Conservation (phyloP, 495 filamentous ascomycete species). For the Pyrenula aspistea region DNA sequence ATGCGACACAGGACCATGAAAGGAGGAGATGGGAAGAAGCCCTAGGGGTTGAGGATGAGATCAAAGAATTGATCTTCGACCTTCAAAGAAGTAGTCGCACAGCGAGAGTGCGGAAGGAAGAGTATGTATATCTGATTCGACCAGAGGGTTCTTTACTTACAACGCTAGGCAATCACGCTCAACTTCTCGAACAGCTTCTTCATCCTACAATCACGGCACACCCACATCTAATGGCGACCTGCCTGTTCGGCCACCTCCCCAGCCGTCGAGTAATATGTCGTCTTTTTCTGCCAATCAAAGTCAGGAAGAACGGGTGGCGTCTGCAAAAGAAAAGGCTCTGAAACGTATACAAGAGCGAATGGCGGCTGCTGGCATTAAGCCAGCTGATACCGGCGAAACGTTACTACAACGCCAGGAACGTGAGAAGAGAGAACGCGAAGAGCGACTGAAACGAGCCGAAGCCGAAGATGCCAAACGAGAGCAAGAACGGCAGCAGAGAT, state of each 20-base stretch:
- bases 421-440: conserved; percentile 76
- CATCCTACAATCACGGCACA: conserved; percentile 10
- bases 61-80: conserved; percentile 96
- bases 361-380: conserved; percentile 82
- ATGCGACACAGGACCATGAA: conserved; percentile 70
- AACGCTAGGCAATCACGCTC: neutral
- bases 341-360: conserved; percentile 96
- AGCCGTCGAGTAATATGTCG: conserved; percentile 28
- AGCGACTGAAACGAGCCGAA: conserved; percentile 77
- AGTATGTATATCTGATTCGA: conserved; percentile 26
- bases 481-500: conserved; percentile 69
- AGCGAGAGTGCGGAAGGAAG: conserved; percentile 63
- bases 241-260: conserved; percentile 20
- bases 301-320: conserved; percentile 85
- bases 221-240: conserved; percentile 16
- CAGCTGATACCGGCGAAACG: conserved; percentile 60
- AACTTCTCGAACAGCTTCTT: conserved; percentile 5
- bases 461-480: conserved; percentile 92
- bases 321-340: conserved; percentile 93
- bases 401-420: conserved; percentile 75
- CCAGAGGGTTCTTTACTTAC: neutral
- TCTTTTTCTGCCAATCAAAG: conserved; percentile 61
- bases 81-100: conserved; percentile 74
- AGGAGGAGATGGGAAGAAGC: conserved; percentile 91
- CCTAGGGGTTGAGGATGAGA: conserved; percentile 89